phyloP scores from a whole-genome alignment of 192 early-diverging fungal genomes.

The Gonapodya prolifera region DNA sequence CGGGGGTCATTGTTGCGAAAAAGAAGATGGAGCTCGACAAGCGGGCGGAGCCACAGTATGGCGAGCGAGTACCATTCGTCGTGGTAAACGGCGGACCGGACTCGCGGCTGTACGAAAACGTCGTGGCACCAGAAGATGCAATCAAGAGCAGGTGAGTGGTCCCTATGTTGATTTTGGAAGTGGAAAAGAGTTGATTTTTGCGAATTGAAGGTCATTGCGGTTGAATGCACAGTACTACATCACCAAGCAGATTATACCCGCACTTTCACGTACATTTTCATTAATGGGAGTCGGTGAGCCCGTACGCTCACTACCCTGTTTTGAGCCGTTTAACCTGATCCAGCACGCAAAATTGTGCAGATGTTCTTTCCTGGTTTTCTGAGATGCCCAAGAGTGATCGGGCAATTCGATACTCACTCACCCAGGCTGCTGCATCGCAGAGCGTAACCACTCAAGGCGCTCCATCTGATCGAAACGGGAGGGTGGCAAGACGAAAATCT shows the following conservation, averaged over 20 bases:
- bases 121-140: constrained; percentile 52
- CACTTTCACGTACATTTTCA: constrained; percentile 63
- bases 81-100: constrained; percentile 58
- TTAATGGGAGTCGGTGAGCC: constrained; percentile 54
- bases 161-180: no score
- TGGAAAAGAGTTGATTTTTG: no score
- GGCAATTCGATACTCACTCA: constrained; percentile 22
- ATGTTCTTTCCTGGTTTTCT: constrained; percentile 56
- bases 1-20: constrained; percentile 58
- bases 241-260: constrained; percentile 67
- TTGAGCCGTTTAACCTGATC: not conserved
- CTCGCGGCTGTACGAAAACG: constrained; percentile 56
- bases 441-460: not conserved
- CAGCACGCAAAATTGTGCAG: constrained; percentile 16
- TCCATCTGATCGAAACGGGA: not conserved
- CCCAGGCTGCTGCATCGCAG: constrained; percentile 11
- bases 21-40: constrained; percentile 53
- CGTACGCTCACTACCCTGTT: not conserved
- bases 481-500: not conserved
- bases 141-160: not conserved
- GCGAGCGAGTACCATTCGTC: constrained; percentile 81
- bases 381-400: constrained; percentile 52
- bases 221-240: constrained; percentile 78
- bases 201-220: constrained; percentile 42
- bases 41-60: constrained; percentile 70